Base-by-base conservation (phyloP, 1,284 basidiomycete genomes). In the Coriolopsis trogii region DNA sequence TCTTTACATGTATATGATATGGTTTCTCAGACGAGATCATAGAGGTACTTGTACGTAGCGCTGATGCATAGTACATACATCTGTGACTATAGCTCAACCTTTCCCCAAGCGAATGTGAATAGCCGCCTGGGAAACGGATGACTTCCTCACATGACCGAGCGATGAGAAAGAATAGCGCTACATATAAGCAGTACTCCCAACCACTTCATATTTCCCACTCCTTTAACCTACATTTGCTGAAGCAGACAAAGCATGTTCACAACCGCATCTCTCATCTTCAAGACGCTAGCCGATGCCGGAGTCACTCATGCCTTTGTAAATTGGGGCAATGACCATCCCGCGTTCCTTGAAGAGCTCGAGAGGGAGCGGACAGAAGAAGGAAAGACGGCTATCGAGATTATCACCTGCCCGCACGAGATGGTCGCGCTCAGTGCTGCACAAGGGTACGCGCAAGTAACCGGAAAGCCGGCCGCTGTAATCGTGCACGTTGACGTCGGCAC, bases 341-440 rank as follows among this genome's bases (percentile, higher is more conserved):
- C 81, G 0, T 66, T 89, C 16, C 71, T 89, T 20, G 87, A 89
- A 61, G 87, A 88, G 30, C 73, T 87, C 15, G 76, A 80, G 55
- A 71, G 81, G 21, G 81, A 85, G 59, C 74, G 81, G 2, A 63
- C 68, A 23, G 69, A 67, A 12, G 53, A 69, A 25, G 75, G 75
- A 4, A 64, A 70, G 34, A 77, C 79, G 6, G 51, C 65, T 3
- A 72, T 78, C 18, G 65, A 73, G 49, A 78, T 89, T 51, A 69
- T 88, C 26, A 88, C 82, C 4, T 85, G 82, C 55, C 85, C 87
- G 0, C 87, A 87, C 54, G 87, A 89, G 64, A 87, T 87, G 84
- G 87, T 88, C 6, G 87, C 84, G 2, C 64, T 89, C 41, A 85
- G 79, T 53, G 82, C 82, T 15, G 87, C 87, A 1, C 87, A 89